Evolutionary conservation across 306 rosid species (phyloP).

Genomic region (Vicia faba): DNA sequence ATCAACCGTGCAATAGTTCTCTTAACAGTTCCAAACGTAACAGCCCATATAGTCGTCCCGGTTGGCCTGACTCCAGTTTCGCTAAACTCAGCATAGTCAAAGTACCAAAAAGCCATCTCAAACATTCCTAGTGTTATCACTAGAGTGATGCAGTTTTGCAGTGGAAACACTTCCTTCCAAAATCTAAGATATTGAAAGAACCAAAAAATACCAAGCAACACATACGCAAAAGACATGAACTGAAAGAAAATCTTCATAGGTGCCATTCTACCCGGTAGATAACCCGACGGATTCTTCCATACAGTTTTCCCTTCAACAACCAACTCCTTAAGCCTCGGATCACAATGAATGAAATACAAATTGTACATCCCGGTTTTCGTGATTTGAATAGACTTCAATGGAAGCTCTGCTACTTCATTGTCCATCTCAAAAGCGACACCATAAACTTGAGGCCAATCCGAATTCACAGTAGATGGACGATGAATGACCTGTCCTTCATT

Average conservation of each 20-base stretch:
- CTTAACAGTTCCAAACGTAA: slow-evolving; percentile 81
- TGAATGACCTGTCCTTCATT: slow-evolving; percentile 76
- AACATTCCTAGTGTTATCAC: slow-evolving; percentile 95
- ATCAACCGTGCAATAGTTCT: slow-evolving; percentile 82
- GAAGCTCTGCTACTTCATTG: slow-evolving; percentile 59
- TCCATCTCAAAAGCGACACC: slow-evolving; percentile 61
- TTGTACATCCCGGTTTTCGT: slow-evolving; percentile 93
- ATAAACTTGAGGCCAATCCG: slow-evolving; percentile 85
- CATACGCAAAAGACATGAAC: slow-evolving; percentile 88
- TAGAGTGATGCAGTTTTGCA: slow-evolving; percentile 91
- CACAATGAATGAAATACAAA: slow-evolving; percentile 93
- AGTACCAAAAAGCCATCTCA: slow-evolving; percentile 93
- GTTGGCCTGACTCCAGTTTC: slow-evolving; percentile 90
- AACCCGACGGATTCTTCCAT: slow-evolving; percentile 93
- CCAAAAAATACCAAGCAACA: slow-evolving; percentile 89
- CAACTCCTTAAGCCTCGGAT: slow-evolving; percentile 69
- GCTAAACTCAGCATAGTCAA: slow-evolving; percentile 89
- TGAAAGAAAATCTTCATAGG: slow-evolving; percentile 86
- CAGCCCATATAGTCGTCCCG: slow-evolving; percentile 92
- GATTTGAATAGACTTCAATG: slow-evolving; percentile 59
- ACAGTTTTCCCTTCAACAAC: slow-evolving; percentile 84
- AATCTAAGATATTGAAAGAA: slow-evolving; percentile 86
- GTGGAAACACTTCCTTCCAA: slow-evolving; percentile 85
- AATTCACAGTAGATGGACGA: slow-evolving; percentile 62
- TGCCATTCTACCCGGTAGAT: slow-evolving; percentile 98